A percentile compares a stretch with the other conserved stretches of the same genome.
These are phyloP conservation scores for Eimeria acervulina DNA, from an alignment of 169 alveolate genomes.

Conservation along the genomic window DNA sequence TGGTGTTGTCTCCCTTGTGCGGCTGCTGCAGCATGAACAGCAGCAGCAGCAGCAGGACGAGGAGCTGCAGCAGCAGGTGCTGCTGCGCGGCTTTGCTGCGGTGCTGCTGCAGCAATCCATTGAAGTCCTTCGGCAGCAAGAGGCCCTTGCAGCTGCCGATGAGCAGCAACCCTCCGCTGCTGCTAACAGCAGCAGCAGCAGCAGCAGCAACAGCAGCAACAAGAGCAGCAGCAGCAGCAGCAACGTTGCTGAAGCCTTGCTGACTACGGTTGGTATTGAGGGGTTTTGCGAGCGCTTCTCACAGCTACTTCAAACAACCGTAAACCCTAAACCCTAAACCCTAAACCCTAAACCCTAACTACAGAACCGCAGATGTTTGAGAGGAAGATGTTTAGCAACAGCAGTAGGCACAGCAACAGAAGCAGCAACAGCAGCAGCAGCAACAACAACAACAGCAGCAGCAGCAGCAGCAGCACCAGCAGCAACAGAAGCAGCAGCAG, in stretches of 20 bases:
- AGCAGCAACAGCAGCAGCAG: too few relatives aligned
- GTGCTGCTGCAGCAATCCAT: conserved; percentile 48
- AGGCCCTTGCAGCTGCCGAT: conserved; percentile 13
- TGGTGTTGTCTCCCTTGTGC: neutral
- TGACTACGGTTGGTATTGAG: conserved; percentile 26
- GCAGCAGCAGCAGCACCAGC: too few relatives aligned
- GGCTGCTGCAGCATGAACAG: conserved; percentile 44
- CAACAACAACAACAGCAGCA: too few relatives aligned
- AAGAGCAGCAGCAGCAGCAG: conserved; percentile 22
- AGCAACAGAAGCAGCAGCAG: too few relatives aligned
- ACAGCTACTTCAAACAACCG: neutral
- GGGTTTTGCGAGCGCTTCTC: conserved; percentile 17
- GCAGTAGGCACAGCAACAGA: too few relatives aligned
- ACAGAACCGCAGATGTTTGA: too few relatives aligned
- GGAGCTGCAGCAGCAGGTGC: neutral
- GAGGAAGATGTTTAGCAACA: too few relatives aligned
- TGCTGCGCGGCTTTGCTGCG: conserved; percentile 41
- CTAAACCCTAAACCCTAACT: neutral
- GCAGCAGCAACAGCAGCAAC: conserved; percentile 19
- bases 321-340: conserved; percentile 55
- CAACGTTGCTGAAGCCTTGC: conserved; percentile 8
- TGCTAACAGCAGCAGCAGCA: neutral
- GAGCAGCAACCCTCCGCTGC: neutral
- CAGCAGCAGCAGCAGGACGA: conserved; percentile 40
- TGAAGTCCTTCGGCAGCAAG: conserved; percentile 24